Percentiles rank a stretch among this genome's conserved stretches.
Conservation (phyloP, 228 moss, liverwort and hornwort species). For the Sphagnum fallax region DNA sequence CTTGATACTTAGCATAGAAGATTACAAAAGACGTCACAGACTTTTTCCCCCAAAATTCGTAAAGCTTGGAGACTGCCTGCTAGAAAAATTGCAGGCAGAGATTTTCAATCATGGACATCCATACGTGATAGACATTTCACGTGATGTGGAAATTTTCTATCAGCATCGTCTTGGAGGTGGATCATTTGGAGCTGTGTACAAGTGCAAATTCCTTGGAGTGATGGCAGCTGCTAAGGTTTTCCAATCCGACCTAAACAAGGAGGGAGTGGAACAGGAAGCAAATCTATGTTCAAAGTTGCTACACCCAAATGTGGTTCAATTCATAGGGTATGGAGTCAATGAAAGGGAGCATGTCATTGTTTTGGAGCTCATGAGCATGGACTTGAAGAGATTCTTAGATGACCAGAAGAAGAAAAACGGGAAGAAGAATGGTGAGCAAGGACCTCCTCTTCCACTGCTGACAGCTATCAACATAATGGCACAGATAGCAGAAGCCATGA, state of each 20-base stretch:
- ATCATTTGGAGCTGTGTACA: constrained; percentile 26
- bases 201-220: constrained; percentile 47
- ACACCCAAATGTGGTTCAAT: constrained; percentile 41
- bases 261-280: constrained; percentile 19
- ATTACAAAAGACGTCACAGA: not conserved
- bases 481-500: constrained; percentile 5
- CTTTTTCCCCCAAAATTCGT: too few species aligned
- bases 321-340: constrained; percentile 25
- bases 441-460: not conserved
- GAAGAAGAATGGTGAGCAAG: not conserved
- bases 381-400: not conserved
- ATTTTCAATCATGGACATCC: too few species aligned
- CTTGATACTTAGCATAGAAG: constrained; percentile 11
- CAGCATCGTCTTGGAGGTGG: constrained; percentile 11
- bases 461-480: constrained; percentile 1
- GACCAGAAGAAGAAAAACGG: too few species aligned
- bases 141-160: too few species aligned
- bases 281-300: constrained; percentile 14
- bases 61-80: too few species aligned
- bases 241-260: constrained; percentile 15
- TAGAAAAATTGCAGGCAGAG: too few species aligned
- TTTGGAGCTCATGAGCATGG: constrained; percentile 4
- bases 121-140: too few species aligned
- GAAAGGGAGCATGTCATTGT: not conserved
- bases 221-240: constrained; percentile 24